phyloP scores from a whole-genome alignment of 345 rosid species.

The Sonneratia alba region DNA sequence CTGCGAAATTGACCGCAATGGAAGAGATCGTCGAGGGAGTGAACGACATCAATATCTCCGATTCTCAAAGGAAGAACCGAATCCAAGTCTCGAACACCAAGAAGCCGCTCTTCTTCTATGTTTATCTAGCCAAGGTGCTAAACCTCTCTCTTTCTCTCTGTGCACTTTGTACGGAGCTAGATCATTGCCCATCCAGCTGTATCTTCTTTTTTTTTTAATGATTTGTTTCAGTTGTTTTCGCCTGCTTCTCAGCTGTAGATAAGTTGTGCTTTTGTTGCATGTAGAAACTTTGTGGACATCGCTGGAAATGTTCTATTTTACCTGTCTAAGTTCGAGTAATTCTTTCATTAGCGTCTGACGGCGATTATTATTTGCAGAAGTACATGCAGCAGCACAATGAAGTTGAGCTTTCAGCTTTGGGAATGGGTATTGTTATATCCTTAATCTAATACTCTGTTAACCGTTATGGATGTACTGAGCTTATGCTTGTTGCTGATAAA shows the following conservation, averaged over 20 bases:
- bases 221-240: no score
- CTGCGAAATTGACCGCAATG: constrained; percentile 6
- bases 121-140: constrained; percentile 62
- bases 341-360: no score
- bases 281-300: no score
- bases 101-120: constrained; percentile 66
- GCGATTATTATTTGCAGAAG: constrained; percentile 37
- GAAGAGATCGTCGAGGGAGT: constrained; percentile 19
- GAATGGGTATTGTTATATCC: constrained; percentile 42
- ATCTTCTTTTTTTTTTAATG: no score
- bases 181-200: neutral
- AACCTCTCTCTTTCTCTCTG: no score
- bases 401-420: constrained; percentile 69
- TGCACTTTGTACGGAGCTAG: no score
- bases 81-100: constrained; percentile 69
- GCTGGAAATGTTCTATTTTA: no score
- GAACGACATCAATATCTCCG: constrained; percentile 19
- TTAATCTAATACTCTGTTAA: neutral
- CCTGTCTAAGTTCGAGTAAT: no score
- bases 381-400: constrained; percentile 62
- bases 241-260: no score
- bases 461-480: neutral
- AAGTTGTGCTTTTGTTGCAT: no score
- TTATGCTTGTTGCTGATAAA: neutral
- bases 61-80: constrained; percentile 41